phyloP scores from a whole-genome alignment of 495 filamentous ascomycete species.

The Pyrenopolyporus hunteri region DNA sequence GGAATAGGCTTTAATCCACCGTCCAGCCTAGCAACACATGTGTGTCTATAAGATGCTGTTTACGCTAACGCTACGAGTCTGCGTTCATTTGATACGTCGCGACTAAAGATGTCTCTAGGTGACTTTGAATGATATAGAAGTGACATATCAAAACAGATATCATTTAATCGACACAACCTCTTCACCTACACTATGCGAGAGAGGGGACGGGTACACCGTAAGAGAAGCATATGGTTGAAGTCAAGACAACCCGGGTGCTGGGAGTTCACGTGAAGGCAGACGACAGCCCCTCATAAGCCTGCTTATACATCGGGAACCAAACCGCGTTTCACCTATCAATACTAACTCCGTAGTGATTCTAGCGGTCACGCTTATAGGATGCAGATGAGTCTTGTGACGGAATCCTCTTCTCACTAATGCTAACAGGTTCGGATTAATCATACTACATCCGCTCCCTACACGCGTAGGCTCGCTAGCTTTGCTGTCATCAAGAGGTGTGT shows the following conservation, averaged over 20 bases:
- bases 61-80: too few species aligned
- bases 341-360: constrained; percentile 9
- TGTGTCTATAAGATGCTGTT: too few species aligned
- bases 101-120: too few species aligned
- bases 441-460: too few species aligned
- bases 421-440: not conserved
- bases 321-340: constrained; percentile 32
- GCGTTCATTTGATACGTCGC: too few species aligned
- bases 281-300: not conserved
- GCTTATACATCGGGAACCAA: constrained; percentile 11
- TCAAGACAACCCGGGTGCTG: not conserved
- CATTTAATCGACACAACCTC: not conserved
- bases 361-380: not conserved
- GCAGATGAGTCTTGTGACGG: constrained; percentile 9
- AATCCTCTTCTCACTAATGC: constrained; percentile 6
- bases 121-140: constrained; percentile 7
- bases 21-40: too few species aligned
- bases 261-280: not conserved
- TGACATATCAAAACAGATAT: constrained; percentile 1
- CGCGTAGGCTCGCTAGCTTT: too few species aligned
- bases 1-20: not conserved
- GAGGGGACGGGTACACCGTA: not conserved
- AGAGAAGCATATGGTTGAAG: not conserved
- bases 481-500: not conserved
- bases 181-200: not conserved